Base-by-base conservation (phyloP, 129 eudicot genomes). In the Scalesia atractyloides region DNA sequence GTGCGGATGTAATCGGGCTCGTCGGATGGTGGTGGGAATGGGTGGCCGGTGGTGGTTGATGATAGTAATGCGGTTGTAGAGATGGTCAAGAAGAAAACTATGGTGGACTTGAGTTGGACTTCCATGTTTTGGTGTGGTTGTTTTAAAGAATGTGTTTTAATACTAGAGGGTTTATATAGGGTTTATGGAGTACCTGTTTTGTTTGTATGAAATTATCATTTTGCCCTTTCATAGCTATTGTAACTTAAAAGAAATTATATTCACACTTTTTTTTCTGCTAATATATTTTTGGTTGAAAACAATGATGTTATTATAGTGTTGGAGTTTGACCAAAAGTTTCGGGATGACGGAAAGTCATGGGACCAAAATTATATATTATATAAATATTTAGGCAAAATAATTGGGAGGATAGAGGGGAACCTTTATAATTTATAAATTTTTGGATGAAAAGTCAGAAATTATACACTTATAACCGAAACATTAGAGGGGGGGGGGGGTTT, bases 1-100 rank as follows among this genome's bases (percentile, higher is more conserved):
- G 81, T 79, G 0, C 89, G 94, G 74, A 92, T 85, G 91, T 74
- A 92, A 24, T 74, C 79, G 15, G 76, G 61, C 69, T 81, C 77
- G 33, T 54, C 64, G 69, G 70, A 30, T 30, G 69, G 5, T 72
- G 12, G 48, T 57, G 59, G 61, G 58, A 41, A 70, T 16, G 74
- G 44, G 64, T 64, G 20, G 30, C 84, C 80, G 71, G 68, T 20
- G 81, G 80, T 57, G 41, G 78, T 54, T 53, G 68, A 76, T 26
- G 68, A 13, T 18, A 44, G 69, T 57, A 76, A 30, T 58, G 33
- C 14, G 15, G 62, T 3, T 4, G 74, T 68, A 0, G 49, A 57
- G 61, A 76, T 4, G 63, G 47, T 7, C 43, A 76, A 58, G 60
- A 58, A 34, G 61, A 47, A 46, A 11, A 57, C 41, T 47, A 5